Conservation (phyloP, 2,329 filamentous ascomycete species). For the Exophiala aquamarina region DNA sequence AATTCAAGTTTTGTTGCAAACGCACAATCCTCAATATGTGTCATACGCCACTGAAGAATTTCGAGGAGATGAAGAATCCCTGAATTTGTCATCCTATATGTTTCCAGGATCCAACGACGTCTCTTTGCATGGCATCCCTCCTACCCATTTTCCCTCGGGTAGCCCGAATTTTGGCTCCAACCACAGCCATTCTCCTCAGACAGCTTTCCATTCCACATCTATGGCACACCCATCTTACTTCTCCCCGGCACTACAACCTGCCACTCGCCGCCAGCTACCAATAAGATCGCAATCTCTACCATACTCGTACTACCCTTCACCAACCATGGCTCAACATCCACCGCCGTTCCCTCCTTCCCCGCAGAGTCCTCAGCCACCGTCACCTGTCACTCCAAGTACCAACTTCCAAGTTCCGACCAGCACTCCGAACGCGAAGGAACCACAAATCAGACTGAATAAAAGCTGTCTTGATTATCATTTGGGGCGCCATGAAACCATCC, state of each 20-base stretch:
- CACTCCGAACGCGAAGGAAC: constrained; percentile 7
- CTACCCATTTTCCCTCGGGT: background rate
- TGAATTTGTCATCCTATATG: constrained; percentile 6
- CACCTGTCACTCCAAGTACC: constrained; percentile 9
- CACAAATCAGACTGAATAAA: constrained; percentile 18
- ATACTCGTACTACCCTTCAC: constrained; percentile 7
- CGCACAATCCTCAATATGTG: constrained; percentile 18
- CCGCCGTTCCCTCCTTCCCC: constrained; percentile 11
- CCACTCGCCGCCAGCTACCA: background rate
- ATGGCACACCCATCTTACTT: constrained; percentile 2
- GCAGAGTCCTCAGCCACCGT: constrained; percentile 14
- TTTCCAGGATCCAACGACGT: constrained; percentile 11
- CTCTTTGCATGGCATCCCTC: constrained; percentile 51
- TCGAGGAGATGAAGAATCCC: constrained; percentile 6
- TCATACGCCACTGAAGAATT: constrained; percentile 6
- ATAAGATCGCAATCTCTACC: constrained; percentile 11
- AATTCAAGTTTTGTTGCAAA: constrained; percentile 24
- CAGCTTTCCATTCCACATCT: background rate
- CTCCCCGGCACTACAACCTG: background rate
- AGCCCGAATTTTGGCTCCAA: background rate
- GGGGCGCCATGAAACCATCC: constrained; percentile 14
- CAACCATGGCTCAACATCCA: constrained; percentile 8
- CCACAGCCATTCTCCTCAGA: background rate
- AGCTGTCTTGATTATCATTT: constrained; percentile 14
- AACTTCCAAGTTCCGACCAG: background rate